Evolutionary conservation across 805 yeast species (phyloP).

Genomic region (Metschnikowia aberdeeniae): DNA sequence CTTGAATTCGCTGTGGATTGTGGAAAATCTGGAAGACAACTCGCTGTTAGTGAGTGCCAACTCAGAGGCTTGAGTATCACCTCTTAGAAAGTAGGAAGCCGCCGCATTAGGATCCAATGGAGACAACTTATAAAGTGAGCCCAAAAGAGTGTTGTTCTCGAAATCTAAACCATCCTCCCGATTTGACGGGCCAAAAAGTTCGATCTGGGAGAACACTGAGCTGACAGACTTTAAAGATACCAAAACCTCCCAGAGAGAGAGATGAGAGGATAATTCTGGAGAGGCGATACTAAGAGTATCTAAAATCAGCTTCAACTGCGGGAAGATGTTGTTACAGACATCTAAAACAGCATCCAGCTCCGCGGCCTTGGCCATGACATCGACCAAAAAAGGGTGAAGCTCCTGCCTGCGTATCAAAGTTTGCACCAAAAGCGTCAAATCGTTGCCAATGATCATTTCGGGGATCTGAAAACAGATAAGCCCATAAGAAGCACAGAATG

Average conservation of each 20-base stretch:
- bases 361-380: constrained; percentile 52
- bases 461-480: constrained; percentile 65
- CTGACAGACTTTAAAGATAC: constrained; percentile 61
- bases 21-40: constrained; percentile 40
- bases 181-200: constrained; percentile 48
- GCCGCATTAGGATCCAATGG: constrained; percentile 60
- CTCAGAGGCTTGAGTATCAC: constrained; percentile 19
- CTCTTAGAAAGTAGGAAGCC: constrained; percentile 39
- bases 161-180: constrained; percentile 44
- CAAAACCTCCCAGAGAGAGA: constrained; percentile 55
- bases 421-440: constrained; percentile 27
- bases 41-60: constrained; percentile 44
- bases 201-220: constrained; percentile 50
- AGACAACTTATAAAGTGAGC: constrained; percentile 71
- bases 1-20: constrained; percentile 57
- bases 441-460: constrained; percentile 50
- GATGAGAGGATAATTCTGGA: constrained; percentile 47
- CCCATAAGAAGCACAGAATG: constrained; percentile 57
- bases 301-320: constrained; percentile 37
- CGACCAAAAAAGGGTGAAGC: constrained; percentile 41
- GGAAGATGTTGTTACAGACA: constrained; percentile 51
- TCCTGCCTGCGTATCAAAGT: constrained; percentile 21
- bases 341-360: constrained; percentile 67
- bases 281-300: constrained; percentile 43
- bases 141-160: constrained; percentile 65